Evolutionary conservation across 129 eudicot genomes (phyloP).

Genomic region (Escallonia rubra): DNA sequence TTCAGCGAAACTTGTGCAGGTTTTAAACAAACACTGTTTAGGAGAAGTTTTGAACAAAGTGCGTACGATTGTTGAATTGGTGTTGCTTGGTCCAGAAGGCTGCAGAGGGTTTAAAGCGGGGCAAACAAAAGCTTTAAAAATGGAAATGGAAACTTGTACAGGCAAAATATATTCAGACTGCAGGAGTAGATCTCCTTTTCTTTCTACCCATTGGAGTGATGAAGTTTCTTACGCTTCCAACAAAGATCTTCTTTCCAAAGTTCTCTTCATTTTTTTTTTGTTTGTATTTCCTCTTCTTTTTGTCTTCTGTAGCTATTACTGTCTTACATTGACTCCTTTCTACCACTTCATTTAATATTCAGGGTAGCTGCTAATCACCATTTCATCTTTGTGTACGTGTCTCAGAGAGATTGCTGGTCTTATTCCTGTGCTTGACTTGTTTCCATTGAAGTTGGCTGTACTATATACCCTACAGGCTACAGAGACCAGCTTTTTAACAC

Average conservation of each 20-base stretch:
- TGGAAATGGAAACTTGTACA: conserved; percentile 2
- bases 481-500: conserved; percentile 5
- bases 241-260: neutral
- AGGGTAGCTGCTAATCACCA: neutral
- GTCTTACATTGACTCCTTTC: neutral
- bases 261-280: neutral
- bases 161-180: neutral
- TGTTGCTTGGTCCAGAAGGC: neutral
- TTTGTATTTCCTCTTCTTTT: neutral
- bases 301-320: neutral
- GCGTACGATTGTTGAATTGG: neutral
- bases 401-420: too few relatives aligned
- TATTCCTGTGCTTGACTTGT: conserved; percentile 6
- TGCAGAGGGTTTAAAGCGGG: neutral
- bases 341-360: neutral
- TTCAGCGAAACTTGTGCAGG: neutral
- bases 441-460: neutral
- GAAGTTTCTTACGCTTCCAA: too few relatives aligned
- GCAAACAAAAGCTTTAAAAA: neutral
- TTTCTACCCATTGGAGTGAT: neutral
- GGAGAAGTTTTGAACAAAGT: neutral
- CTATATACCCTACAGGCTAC: neutral
- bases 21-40: neutral
- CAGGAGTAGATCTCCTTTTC: neutral
- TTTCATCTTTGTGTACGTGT: neutral